phyloP scores from a whole-genome alignment of 78 protist species.

The Guillardia theta region DNA sequence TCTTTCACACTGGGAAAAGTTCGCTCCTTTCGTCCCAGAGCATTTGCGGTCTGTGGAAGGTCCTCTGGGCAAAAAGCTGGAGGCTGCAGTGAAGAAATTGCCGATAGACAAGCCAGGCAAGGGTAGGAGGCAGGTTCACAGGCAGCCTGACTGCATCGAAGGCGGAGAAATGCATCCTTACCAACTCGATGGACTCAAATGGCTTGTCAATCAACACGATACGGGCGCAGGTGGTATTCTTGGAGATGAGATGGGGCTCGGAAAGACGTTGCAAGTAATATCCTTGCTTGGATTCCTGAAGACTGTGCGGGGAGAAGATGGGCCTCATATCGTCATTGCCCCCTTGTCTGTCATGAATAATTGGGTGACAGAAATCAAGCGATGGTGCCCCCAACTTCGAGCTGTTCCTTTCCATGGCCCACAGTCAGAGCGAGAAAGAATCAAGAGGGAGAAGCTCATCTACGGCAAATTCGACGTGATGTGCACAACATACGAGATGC shows the following conservation, averaged over 20 bases:
- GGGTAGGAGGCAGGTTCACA: no score
- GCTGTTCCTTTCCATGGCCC: conserved; percentile 45
- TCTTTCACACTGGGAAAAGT: neutral
- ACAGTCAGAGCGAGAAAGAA: conserved; percentile 25
- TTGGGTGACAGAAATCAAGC: neutral
- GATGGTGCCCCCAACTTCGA: conserved; percentile 10
- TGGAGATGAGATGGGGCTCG: conserved; percentile 41
- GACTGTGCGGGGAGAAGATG: conserved; percentile 12
- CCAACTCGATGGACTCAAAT: neutral
- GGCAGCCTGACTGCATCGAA: conserved; percentile 37
- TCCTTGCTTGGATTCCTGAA: conserved; percentile 29
- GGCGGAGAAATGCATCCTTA: conserved; percentile 12
- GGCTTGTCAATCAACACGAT: conserved; percentile 24
- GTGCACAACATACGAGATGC: conserved; percentile 58
- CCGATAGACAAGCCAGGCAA: no score
- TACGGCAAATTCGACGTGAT: conserved; percentile 39
- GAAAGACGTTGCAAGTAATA: conserved; percentile 17
- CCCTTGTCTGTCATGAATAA: conserved; percentile 38
- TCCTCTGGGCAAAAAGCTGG: no score
- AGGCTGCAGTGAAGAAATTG: no score
- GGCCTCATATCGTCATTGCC: conserved; percentile 38
- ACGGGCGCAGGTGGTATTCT: conserved; percentile 37
- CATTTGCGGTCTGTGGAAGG: no score
- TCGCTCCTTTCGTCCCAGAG: neutral
- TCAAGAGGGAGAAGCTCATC: neutral